A percentile compares a stretch with the other conserved stretches of the same genome.
Evolutionary conservation across 2,329 filamentous ascomycete species (phyloP).

Genomic region (Diaporthe nobilis): DNA sequence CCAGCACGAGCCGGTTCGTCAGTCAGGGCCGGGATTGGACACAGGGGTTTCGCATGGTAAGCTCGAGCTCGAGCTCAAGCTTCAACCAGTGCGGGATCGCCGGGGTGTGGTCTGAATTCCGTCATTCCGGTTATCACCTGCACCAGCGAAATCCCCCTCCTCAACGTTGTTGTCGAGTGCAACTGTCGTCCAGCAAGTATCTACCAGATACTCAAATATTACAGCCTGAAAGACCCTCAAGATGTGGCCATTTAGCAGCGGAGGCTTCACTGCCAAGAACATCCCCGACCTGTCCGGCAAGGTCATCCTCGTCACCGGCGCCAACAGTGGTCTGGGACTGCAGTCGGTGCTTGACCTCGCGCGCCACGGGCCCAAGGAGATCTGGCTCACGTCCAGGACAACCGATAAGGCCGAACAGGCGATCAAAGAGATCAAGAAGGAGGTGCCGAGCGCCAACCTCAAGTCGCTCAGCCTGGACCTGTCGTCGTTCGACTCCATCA

Average conservation of each 20-base stretch:
- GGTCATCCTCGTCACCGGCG: conserved; percentile 63
- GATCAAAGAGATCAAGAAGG: conserved; percentile 54
- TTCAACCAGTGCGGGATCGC: not conserved
- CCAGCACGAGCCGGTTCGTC: conserved; percentile 11
- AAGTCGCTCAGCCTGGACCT: conserved; percentile 60
- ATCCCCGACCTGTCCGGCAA: conserved; percentile 57
- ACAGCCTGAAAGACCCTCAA: not conserved
- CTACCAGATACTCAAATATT: not conserved
- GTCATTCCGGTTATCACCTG: not conserved
- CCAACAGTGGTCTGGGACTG: conserved; percentile 64
- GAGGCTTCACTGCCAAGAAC: conserved; percentile 51
- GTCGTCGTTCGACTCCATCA: conserved; percentile 58
- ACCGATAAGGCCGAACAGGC: conserved; percentile 53
- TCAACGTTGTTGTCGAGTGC: not conserved
- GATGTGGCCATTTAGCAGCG: conserved; percentile 39
- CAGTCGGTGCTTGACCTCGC: conserved; percentile 59
- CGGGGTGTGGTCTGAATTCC: not conserved
- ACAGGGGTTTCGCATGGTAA: not conserved
- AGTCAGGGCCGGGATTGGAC: not conserved
- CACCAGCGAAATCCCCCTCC: no score
- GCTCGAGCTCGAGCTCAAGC: conserved; percentile 6
- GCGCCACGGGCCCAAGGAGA: conserved; percentile 52
- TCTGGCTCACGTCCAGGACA: conserved; percentile 54
- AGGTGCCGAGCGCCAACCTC: conserved; percentile 44
- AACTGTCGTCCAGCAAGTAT: not conserved